Conservation (phyloP, 768 basidiomycete species). For the Podaxis sp. region DNA sequence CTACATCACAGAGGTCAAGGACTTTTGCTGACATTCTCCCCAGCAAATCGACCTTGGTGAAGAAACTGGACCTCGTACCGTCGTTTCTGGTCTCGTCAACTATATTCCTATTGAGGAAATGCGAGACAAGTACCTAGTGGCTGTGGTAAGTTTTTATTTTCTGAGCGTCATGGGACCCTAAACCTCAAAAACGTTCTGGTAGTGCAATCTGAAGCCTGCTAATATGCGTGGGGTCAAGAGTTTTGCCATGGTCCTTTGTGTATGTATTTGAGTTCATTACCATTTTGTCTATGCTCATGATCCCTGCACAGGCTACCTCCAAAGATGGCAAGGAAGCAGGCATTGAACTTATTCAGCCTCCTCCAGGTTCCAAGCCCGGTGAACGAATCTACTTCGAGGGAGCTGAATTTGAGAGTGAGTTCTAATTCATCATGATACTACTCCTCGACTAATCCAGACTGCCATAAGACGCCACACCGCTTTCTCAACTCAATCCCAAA, state of each 20-base stretch:
- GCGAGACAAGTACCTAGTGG: conserved; percentile 78
- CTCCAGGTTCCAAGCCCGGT: conserved; percentile 81
- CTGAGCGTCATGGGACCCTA: background rate
- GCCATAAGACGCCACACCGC: conserved; percentile 55
- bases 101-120: conserved; percentile 96
- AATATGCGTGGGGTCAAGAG: conserved; percentile 98
- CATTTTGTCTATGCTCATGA: conserved; percentile 3
- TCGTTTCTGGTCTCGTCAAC: conserved; percentile 95
- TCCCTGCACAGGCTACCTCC: conserved; percentile 67
- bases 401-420: conserved; percentile 75
- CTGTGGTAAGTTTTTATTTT: conserved; percentile 57
- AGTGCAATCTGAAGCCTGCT: conserved; percentile 95
- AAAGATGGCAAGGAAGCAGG: conserved; percentile 90
- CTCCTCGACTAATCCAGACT: background rate
- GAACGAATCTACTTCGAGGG: conserved; percentile 97
- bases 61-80: conserved; percentile 91
- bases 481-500: conserved; percentile 93
- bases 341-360: conserved; percentile 90
- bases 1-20: background rate
- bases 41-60: conserved; percentile 97
- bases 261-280: conserved; percentile 33
- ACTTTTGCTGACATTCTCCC: conserved; percentile 17
- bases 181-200: conserved; percentile 1
- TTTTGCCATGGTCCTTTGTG: conserved; percentile 96
- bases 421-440: background rate